These are phyloP conservation scores for Tolypocladium ophioglossoides DNA, from an alignment of 2,329 filamentous ascomycete species.

Conservation along the genomic window DNA sequence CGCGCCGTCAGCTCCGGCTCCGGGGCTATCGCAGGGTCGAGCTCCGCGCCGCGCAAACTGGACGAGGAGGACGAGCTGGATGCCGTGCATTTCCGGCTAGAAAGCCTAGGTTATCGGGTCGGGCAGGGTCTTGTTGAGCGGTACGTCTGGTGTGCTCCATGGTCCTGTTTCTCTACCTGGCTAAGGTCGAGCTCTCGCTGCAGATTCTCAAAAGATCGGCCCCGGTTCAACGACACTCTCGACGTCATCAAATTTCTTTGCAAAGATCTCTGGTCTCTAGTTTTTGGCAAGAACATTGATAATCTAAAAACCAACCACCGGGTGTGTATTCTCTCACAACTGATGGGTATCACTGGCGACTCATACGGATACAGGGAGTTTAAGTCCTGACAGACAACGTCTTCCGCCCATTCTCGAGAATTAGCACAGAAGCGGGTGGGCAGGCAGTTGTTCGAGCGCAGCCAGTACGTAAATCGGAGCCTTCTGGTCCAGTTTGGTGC, in stretches of 20 bases:
- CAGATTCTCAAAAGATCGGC: conserved; percentile 72
- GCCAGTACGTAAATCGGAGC: conserved; percentile 46
- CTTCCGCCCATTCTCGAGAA: conserved; percentile 79
- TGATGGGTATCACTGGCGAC: neutral
- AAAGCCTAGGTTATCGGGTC: conserved; percentile 80
- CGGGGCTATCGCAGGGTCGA: conserved; percentile 7
- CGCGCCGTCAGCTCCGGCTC: conserved; percentile 13
- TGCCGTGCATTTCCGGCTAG: conserved; percentile 74
- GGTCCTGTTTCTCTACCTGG: neutral
- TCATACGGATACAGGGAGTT: conserved; percentile 51
- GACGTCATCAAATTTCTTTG: conserved; percentile 98
- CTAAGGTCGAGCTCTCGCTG: neutral
- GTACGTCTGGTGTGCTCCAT: conserved; percentile 33
- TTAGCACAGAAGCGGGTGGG: conserved; percentile 72
- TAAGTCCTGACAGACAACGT: conserved; percentile 91
- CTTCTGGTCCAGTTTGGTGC: conserved; percentile 1
- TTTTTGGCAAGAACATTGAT: conserved; percentile 95
- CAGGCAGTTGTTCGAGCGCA: conserved; percentile 67
- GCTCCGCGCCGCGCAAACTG: conserved; percentile 12
- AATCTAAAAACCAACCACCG: conserved; percentile 98
- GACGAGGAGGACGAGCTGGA: conserved; percentile 79
- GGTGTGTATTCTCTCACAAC: conserved; percentile 30
- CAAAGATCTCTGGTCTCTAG: conserved; percentile 92
- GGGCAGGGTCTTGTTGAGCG: conserved; percentile 86
- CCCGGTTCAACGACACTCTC: conserved; percentile 82